These are phyloP conservation scores for Podaxis sp. DNA, from an alignment of 768 basidiomycete species.

Conservation along the genomic window DNA sequence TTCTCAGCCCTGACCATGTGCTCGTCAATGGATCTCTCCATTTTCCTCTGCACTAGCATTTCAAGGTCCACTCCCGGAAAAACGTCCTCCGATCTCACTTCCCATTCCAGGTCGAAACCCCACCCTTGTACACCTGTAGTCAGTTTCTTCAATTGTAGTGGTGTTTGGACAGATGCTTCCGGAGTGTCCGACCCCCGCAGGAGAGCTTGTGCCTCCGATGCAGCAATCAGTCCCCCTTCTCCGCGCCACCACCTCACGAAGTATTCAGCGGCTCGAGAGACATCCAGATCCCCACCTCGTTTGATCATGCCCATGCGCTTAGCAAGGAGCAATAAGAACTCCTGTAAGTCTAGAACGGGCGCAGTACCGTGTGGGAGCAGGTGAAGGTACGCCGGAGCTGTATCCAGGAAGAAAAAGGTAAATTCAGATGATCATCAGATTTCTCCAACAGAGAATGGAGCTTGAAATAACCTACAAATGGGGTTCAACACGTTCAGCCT, in stretches of 20 bases:
- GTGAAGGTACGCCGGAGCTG: slow-evolving; percentile 70
- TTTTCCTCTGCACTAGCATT: slow-evolving; percentile 52
- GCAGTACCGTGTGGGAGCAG: slow-evolving; percentile 52
- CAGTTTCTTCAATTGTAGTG: background rate
- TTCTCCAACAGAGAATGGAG: slow-evolving; percentile 12
- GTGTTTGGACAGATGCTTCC: slow-evolving; percentile 12
- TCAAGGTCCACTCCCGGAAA: slow-evolving; percentile 20
- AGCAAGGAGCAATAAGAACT: slow-evolving; percentile 71
- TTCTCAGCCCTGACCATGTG: slow-evolving; percentile 41
- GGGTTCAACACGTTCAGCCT: slow-evolving; percentile 79
- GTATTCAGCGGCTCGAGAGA: slow-evolving; percentile 70
- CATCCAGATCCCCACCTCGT: slow-evolving; percentile 72
- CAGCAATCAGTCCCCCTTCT: slow-evolving; percentile 59
- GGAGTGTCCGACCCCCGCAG: background rate
- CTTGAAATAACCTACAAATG: slow-evolving; percentile 46
- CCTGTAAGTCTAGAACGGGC: slow-evolving; percentile 59
- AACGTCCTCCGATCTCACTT: slow-evolving; percentile 29
- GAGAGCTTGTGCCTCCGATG: slow-evolving; percentile 20
- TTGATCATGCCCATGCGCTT: slow-evolving; percentile 78
- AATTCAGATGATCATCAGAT: slow-evolving; percentile 13
- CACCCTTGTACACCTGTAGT: slow-evolving; percentile 50
- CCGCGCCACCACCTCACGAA: slow-evolving; percentile 89
- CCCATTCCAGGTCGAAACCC: slow-evolving; percentile 87
- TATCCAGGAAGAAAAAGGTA: slow-evolving; percentile 12
- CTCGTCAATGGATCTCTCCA: slow-evolving; percentile 68